Evolutionary conservation across 2,329 filamentous ascomycete species (phyloP).

Genomic region (Apiospora marii): DNA sequence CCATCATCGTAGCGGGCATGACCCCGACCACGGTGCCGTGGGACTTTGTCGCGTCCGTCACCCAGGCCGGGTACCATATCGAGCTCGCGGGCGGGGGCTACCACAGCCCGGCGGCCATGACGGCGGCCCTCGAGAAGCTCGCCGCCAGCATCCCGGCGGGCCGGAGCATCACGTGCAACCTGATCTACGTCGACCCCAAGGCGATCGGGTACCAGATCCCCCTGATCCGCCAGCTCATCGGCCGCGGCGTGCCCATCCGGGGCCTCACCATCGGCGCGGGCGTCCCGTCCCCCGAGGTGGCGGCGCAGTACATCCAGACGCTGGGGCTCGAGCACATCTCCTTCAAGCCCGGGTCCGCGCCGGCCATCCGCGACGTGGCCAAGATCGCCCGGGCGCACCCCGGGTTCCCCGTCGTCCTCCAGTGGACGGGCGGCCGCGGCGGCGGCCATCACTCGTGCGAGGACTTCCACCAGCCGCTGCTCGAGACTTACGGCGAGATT

Average conservation of each 20-base stretch:
- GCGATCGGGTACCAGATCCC: conserved; percentile 95
- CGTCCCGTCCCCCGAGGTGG: conserved; percentile 91
- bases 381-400: conserved; percentile 95
- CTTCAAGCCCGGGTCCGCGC: conserved; percentile 91
- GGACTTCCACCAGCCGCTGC: conserved; percentile 90
- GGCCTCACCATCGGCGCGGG: conserved; percentile 92
- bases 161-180: conserved; percentile 85
- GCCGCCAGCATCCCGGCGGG: conserved; percentile 83
- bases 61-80: conserved; percentile 94
- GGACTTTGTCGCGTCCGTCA: conserved; percentile 92
- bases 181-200: conserved; percentile 89
- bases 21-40: conserved; percentile 87
- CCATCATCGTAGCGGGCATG: conserved; percentile 92
- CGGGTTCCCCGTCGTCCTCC: conserved; percentile 85
- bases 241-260: conserved; percentile 88
- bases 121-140: conserved; percentile 80
- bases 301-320: conserved; percentile 91
- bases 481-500: conserved; percentile 90
- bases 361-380: conserved; percentile 87
- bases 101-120: conserved; percentile 76
- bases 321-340: conserved; percentile 90
- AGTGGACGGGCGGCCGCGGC: conserved; percentile 94
- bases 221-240: conserved; percentile 77
- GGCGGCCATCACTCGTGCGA: conserved; percentile 95
- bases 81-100: conserved; percentile 88